phyloP scores from a whole-genome alignment of 2,329 filamentous ascomycete species.

The Claviceps humidiphila region DNA sequence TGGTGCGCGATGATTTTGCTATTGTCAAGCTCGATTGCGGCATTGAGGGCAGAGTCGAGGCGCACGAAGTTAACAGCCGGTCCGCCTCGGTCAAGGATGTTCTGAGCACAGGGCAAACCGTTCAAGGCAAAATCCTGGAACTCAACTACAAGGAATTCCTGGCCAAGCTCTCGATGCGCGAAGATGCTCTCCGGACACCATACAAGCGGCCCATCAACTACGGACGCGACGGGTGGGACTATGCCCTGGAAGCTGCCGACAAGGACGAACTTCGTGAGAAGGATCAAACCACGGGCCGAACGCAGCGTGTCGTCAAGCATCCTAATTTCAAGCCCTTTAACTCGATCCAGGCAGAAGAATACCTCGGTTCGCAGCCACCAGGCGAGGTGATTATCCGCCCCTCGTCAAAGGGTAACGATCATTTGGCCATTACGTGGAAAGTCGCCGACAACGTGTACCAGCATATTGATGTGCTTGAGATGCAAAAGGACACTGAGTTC shows the following conservation, averaged over 20 bases:
- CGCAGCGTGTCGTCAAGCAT: conserved; percentile 93
- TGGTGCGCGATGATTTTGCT: conserved; percentile 84
- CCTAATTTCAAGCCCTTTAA: conserved; percentile 93
- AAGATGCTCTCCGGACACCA: conserved; percentile 64
- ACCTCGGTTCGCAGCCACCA: conserved; percentile 67
- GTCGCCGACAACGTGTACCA: conserved; percentile 93
- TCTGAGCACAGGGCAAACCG: conserved; percentile 68
- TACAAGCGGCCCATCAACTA: conserved; percentile 58
- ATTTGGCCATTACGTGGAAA: conserved; percentile 96
- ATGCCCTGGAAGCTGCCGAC: conserved; percentile 65
- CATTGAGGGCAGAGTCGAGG: conserved; percentile 76
- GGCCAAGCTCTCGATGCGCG: conserved; percentile 71
- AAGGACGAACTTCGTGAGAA: conserved; percentile 75
- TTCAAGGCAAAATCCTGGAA: conserved; percentile 76
- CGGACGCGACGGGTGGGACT: conserved; percentile 76
- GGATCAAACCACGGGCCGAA: conserved; percentile 71
- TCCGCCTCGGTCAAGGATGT: conserved; percentile 53
- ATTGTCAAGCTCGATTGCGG: conserved; percentile 91
- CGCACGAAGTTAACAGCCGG: conserved; percentile 66
- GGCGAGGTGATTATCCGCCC: conserved; percentile 93
- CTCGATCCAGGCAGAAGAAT: conserved; percentile 83
- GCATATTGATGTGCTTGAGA: conserved; percentile 90
- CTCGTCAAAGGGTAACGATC: conserved; percentile 88
- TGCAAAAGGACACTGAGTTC: conserved; percentile 96
- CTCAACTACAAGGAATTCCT: conserved; percentile 78